Base-by-base conservation (phyloP, 2,329 filamentous ascomycete species). In the Colletotrichum sp. region DNA sequence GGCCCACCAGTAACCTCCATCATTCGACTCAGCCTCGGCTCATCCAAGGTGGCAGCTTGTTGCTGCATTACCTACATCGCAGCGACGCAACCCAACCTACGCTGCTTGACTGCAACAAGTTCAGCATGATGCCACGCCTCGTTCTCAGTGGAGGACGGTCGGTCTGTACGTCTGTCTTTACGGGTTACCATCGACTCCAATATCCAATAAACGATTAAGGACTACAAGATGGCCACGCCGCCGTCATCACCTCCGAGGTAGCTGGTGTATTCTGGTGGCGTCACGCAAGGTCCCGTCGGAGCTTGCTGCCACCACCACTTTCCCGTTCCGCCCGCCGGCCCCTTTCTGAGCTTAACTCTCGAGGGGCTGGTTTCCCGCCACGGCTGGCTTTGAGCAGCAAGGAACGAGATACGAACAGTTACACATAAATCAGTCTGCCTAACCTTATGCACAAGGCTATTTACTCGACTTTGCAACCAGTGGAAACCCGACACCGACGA, bases 11-110 rank as follows among this genome's bases (percentile, higher is more conserved):
- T 18, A 31, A 38, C 27, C 51, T 58, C 31, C 55, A 55, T 70
- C 21, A 57, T 38, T 62, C 29, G 67, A 43, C 66, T 73, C 67
- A 55, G 71, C 71, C 71, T 73, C 71, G 34, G 55, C 54, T 54
- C 67, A 36, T 47, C 38, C 11, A 6, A 65, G 24, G 57, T 15
- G 21, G 21, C 54, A 27, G 43, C 31, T 63, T 9, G 59, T 62
- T 47, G 29, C 36, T n/a, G 34, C 8, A 38, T 24, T n/a, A 24
- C 24, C 24, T 24, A 61, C 57, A 15, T 38, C 38, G 38, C 61
- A 33, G 21, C 66, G 36, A 54, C 27, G 59, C 58, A 59, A 59
- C 15, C 36, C 36, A 27, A 51, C 47, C 24, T 11, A 15, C 27
- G 24, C 66, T 34, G 29, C 16, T 31, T 6, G 24, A 13, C 69